Evolutionary conservation across 164 flowering plant species (phyloP).

Genomic region (Vitis vinifera): DNA sequence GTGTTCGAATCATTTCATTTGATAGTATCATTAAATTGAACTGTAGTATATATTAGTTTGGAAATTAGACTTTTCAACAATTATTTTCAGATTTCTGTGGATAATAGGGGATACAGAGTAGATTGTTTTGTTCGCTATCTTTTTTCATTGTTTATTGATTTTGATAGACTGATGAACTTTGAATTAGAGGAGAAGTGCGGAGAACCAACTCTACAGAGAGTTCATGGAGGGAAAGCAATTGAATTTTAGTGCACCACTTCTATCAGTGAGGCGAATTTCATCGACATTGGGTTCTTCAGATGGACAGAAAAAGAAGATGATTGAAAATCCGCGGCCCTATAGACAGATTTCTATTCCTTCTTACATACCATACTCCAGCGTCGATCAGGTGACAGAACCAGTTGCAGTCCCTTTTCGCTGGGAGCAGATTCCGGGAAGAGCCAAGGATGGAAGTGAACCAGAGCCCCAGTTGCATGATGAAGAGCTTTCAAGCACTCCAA

Average conservation of each 20-base stretch:
- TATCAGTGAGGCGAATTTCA: conserved; percentile 52
- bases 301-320: conserved; percentile 10
- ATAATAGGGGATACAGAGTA: no score
- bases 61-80: no score
- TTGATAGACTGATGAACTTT: background rate
- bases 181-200: background rate
- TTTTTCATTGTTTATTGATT: no score
- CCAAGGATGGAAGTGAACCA: conserved; percentile 28
- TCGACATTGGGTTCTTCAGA: conserved; percentile 14
- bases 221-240: conserved; percentile 48
- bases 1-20: no score
- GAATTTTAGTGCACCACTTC: conserved; percentile 53
- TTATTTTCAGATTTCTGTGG: no score
- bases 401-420: conserved; percentile 70
- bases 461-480: conserved; percentile 7
- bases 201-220: no score
- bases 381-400: conserved; percentile 46
- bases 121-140: no score
- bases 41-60: no score
- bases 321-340: conserved; percentile 6
- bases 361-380: conserved; percentile 9
- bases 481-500: conserved; percentile 27
- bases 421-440: conserved; percentile 62
- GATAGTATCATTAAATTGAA: no score
- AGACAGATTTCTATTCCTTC: conserved; percentile 20